These are phyloP conservation scores for Termitomyces sp. DNA, from an alignment of 768 basidiomycete genomes.

Conservation along the genomic window DNA sequence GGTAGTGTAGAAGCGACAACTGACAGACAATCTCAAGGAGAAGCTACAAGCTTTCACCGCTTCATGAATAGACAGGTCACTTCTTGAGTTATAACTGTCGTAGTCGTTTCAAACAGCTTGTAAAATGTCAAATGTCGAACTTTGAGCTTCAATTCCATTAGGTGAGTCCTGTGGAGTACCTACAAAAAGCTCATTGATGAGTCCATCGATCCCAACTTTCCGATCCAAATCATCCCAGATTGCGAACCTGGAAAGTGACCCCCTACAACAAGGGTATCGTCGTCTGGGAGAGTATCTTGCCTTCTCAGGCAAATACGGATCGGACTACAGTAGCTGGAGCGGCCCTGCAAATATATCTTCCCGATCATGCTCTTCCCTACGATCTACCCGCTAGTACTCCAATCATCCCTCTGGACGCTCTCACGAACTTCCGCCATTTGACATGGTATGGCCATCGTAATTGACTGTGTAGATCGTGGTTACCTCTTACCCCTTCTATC, in stretches of 20 bases:
- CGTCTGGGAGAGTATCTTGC: slow-evolving; percentile 4
- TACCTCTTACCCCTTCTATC: slow-evolving; percentile 1
- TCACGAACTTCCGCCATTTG: background rate
- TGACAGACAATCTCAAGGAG: too few species aligned
- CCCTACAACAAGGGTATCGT: background rate
- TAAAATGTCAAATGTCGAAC: background rate
- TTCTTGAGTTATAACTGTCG: too few species aligned
- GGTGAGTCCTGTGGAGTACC: background rate
- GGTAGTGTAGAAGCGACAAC: too few species aligned
- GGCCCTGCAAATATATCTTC: background rate
- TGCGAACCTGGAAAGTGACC: background rate
- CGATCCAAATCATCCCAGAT: slow-evolving; percentile 1
- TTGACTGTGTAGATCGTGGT: background rate
- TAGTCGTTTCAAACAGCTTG: background rate
- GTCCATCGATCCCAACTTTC: background rate
- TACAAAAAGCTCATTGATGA: background rate
- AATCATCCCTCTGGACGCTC: slow-evolving; percentile 1
- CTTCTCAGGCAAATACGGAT: background rate
- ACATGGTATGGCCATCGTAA: background rate
- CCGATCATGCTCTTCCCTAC: background rate
- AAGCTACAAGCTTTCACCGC: background rate
- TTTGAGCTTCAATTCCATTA: background rate
- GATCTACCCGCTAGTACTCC: background rate
- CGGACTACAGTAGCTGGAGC: slow-evolving; percentile 2
- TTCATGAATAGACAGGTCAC: background rate